Conservation (phyloP, 2,329 filamentous ascomycete species). For the Colletotrichum coccodes region DNA sequence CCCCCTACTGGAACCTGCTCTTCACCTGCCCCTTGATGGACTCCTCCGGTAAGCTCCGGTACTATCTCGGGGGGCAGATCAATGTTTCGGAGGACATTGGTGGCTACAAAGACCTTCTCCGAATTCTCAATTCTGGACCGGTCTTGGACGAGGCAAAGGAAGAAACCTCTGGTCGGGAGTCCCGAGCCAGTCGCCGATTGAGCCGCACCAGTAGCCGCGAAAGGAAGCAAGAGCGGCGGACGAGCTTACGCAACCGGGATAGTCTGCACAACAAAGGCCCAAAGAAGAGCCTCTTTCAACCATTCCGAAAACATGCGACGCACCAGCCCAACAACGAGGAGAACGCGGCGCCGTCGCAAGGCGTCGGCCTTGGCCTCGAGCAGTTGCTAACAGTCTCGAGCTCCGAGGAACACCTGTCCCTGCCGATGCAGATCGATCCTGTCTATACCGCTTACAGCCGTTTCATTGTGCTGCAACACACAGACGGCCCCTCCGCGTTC, state of each 20-base stretch:
- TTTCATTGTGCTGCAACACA: conserved; percentile 44
- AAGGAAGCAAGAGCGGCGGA: conserved; percentile 26
- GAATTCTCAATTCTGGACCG: conserved; percentile 53
- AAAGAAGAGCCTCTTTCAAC: conserved; percentile 46
- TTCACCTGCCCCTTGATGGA: conserved; percentile 64
- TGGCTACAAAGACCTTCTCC: conserved; percentile 60
- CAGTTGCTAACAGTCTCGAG: background rate
- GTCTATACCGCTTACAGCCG: conserved; percentile 42
- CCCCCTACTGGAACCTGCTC: conserved; percentile 67
- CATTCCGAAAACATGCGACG: conserved; percentile 41
- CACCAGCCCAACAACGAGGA: conserved; percentile 20
- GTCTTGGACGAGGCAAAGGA: conserved; percentile 24
- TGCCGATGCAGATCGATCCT: conserved; percentile 11
- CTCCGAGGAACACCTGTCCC: conserved; percentile 4
- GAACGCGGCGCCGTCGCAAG: conserved; percentile 10
- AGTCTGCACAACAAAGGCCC: conserved; percentile 36
- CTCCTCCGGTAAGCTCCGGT: conserved; percentile 55
- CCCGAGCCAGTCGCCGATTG: conserved; percentile 17
- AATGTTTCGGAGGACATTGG: conserved; percentile 66
- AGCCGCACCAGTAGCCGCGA: conserved; percentile 27
- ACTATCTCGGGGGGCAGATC: conserved; percentile 66
- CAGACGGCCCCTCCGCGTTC: conserved; percentile 32
- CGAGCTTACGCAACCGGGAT: conserved; percentile 29
- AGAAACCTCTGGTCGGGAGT: conserved; percentile 14
- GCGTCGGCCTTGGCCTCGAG: conserved; percentile 7